phyloP scores from a whole-genome alignment of 2,329 filamentous ascomycete genomes.

The Aspergillus novofumigatus region DNA sequence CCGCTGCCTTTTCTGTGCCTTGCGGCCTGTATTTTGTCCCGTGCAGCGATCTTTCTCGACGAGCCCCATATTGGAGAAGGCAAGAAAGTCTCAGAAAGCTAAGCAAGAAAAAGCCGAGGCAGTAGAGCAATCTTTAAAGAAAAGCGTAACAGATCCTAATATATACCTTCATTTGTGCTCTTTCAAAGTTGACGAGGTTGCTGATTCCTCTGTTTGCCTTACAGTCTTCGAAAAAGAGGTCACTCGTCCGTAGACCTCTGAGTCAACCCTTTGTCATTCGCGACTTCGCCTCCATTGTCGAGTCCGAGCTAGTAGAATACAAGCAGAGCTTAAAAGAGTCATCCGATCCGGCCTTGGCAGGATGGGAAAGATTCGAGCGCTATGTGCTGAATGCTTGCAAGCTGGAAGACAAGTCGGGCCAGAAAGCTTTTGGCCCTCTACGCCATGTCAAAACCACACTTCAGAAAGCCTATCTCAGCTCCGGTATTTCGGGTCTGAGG shows the following conservation, averaged over 20 bases:
- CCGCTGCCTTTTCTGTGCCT: constrained; percentile 41
- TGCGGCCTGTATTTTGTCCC: constrained; percentile 29
- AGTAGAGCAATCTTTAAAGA: neutral
- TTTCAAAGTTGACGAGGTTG: neutral
- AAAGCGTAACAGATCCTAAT: constrained; percentile 1
- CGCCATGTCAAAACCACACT: constrained; percentile 37
- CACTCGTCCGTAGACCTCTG: neutral
- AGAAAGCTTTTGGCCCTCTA: constrained; percentile 17
- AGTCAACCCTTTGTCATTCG: constrained; percentile 8
- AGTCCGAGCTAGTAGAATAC: constrained; percentile 22
- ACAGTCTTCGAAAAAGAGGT: constrained; percentile 2
- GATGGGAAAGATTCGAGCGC: constrained; percentile 31
- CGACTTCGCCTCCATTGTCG: constrained; percentile 27
- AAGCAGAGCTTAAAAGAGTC: constrained; percentile 13
- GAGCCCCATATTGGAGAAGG: constrained; percentile 23
- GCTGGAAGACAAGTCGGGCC: constrained; percentile 16
- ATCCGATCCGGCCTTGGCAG: constrained; percentile 13
- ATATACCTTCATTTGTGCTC: neutral
- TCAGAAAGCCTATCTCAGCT: constrained; percentile 56
- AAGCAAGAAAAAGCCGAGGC: constrained; percentile 13
- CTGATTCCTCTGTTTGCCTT: neutral
- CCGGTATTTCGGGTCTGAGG: constrained; percentile 49
- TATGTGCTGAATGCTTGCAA: constrained; percentile 28
- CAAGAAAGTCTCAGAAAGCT: constrained; percentile 5
- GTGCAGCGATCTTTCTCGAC: constrained; percentile 29